Evolutionary conservation across 2,329 filamentous ascomycete genomes (phyloP), one percentile per base, ranked within the genome.

Genomic region (Nigrograna mackinnonii): DNA sequence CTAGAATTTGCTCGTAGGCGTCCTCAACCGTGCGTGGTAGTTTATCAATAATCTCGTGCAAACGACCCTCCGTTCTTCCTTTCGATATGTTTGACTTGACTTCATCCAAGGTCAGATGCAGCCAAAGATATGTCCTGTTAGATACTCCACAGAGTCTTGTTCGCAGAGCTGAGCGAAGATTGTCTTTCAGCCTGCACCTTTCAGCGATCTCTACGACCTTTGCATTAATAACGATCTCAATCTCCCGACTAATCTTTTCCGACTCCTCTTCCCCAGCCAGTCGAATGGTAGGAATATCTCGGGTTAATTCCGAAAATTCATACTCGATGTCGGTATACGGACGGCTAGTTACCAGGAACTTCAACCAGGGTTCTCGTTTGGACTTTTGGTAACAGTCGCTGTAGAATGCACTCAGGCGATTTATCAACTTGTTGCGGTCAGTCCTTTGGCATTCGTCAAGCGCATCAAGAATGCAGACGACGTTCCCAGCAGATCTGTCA

Each of bases 301-400:
- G 4, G 42, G 28, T 6, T 22, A 34, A 3, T 28, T 39, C 4
- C 19, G 16, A 6, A 21, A 68, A 34, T 11, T 19, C 1, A 6
- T 32, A 17, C 47, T 49, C 13, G 12, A 69, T 48, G 6, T 52
- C 24, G 20, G 39, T 33, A 21, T 65, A 66, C 6, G 62, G 64
- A 3, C 66, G 58, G 35, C 65, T 68, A 0, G 65, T 67, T 4
- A 70, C 38, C 11, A 69, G 46, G 33, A 69, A 65, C 43, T 67
- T 68, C 30, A 68, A 41, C n/a, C n/a, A n/a, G n/a, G n/a, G n/a
- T n/a, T n/a, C n/a, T n/a, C n/a, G n/a, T n/a, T n/a, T n/a, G n/a
- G n/a, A n/a, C n/a, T n/a, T n/a, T n/a, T n/a, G n/a, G n/a, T n/a
- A n/a, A n/a, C n/a, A n/a, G n/a, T n/a, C n/a, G n/a, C n/a, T n/a